phyloP scores from a whole-genome alignment of 768 basidiomycete species.

The Termitomyces sp. region DNA sequence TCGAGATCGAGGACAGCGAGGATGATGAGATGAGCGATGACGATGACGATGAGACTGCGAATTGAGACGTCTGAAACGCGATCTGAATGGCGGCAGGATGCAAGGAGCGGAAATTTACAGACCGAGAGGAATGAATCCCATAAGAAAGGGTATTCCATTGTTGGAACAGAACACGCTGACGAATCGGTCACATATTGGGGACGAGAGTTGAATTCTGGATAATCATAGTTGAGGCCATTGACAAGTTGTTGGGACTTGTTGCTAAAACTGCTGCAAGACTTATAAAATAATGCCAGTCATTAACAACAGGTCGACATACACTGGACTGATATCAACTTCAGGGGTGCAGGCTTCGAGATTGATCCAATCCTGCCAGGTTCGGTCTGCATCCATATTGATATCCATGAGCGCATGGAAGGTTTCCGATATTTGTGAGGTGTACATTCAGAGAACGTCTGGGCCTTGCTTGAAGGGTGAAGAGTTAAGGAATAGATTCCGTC shows the following conservation, averaged over 20 bases:
- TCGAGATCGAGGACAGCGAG: not conserved
- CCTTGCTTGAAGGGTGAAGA: not conserved
- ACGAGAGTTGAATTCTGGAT: not conserved
- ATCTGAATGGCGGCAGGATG: not conserved
- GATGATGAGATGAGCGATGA: not conserved
- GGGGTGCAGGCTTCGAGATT: conserved; percentile 4
- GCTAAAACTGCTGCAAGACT: not conserved
- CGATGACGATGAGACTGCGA: not conserved
- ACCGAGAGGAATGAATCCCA: not conserved
- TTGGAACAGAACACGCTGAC: not conserved
- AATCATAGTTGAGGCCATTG: not conserved
- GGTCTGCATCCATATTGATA: not conserved
- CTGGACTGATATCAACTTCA: not conserved
- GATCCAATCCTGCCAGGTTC: conserved; percentile 7
- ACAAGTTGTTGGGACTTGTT: not conserved
- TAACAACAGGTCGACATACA: conserved; percentile 1
- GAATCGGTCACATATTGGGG: not conserved
- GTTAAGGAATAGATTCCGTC: not conserved
- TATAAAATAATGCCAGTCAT: not conserved
- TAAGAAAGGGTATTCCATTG: not conserved
- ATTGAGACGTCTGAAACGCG: not conserved
- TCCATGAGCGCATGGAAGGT: not conserved
- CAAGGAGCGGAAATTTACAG: not conserved
- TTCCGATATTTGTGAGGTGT: not conserved
- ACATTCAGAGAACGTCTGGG: not conserved